phyloP scores from a whole-genome alignment of 768 basidiomycete species.

The Candolleomyces eurysporus region DNA sequence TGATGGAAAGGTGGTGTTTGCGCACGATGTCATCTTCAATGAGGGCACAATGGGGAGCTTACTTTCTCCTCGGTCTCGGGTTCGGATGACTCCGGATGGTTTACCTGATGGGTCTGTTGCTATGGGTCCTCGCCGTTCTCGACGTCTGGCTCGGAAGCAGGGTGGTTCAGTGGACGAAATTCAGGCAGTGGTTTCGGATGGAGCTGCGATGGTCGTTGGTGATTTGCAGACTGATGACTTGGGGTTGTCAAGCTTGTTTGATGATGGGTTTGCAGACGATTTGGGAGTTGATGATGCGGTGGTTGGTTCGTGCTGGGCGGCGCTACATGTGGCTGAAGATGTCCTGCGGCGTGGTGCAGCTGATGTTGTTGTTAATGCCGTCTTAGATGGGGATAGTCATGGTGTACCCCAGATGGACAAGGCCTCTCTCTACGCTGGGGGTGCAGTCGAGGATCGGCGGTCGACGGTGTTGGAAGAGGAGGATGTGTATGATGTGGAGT shows the following conservation, averaged over 20 bases:
- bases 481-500: background rate
- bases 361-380: background rate
- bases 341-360: background rate
- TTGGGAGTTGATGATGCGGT: background rate
- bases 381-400: too few relatives aligned
- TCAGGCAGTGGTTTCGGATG: background rate
- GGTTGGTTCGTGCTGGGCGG: background rate
- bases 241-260: too few relatives aligned
- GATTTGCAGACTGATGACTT: background rate
- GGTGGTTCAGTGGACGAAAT: too few relatives aligned
- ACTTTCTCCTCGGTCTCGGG: too few relatives aligned
- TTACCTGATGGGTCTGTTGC: too few relatives aligned
- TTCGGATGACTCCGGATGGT: background rate
- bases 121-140: background rate
- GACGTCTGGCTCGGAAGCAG: too few relatives aligned
- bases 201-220: background rate
- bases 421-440: background rate
- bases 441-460: too few relatives aligned
- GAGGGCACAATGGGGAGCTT: background rate
- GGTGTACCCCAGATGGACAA: background rate
- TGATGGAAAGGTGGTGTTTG: background rate
- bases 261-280: too few relatives aligned
- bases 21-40: background rate
- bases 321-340: background rate
- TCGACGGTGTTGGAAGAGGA: background rate